phyloP scores from a whole-genome alignment of 2,329 filamentous ascomycete genomes.

The Atkinsonella texensis region DNA sequence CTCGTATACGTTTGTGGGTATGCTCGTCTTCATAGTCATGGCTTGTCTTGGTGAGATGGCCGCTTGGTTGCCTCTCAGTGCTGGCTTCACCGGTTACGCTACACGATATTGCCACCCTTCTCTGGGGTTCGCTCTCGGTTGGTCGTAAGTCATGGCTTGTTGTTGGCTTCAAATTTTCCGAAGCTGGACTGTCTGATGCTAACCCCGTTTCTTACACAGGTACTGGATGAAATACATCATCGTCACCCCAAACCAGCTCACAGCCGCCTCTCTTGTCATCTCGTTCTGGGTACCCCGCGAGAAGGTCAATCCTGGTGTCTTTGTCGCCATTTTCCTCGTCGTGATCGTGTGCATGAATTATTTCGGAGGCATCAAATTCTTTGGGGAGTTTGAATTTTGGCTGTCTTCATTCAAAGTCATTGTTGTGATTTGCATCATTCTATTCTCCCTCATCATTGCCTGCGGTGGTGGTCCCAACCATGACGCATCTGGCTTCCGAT shows the following conservation, averaged over 20 bases:
- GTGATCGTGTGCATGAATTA: constrained; percentile 55
- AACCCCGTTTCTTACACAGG: constrained; percentile 15
- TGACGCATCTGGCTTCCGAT: constrained; percentile 51
- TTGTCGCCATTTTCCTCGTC: constrained; percentile 60
- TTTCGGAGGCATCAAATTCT: constrained; percentile 47
- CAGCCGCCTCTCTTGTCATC: constrained; percentile 67
- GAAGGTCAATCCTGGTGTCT: constrained; percentile 64
- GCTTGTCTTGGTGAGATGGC: constrained; percentile 75
- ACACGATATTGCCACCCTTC: constrained; percentile 69
- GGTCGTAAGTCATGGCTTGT: constrained; percentile 37
- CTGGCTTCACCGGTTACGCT: constrained; percentile 74
- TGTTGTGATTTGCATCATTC: constrained; percentile 52
- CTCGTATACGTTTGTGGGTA: constrained; percentile 56
- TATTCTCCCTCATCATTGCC: constrained; percentile 51
- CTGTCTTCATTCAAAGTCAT: constrained; percentile 55
- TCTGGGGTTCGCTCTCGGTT: constrained; percentile 68
- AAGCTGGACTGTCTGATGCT: constrained; percentile 3
- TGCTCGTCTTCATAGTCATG: constrained; percentile 73
- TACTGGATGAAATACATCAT: constrained; percentile 75
- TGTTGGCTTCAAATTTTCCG: no score
- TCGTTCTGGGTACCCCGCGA: constrained; percentile 61
- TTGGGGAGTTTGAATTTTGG: constrained; percentile 55
- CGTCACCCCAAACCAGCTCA: constrained; percentile 73
- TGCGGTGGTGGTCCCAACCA: constrained; percentile 53
- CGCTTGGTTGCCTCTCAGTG: constrained; percentile 64